Evolutionary conservation across 306 rosid species (phyloP), one percentile per base, ranked within the genome.

Genomic region (Carpinus fangiana): DNA sequence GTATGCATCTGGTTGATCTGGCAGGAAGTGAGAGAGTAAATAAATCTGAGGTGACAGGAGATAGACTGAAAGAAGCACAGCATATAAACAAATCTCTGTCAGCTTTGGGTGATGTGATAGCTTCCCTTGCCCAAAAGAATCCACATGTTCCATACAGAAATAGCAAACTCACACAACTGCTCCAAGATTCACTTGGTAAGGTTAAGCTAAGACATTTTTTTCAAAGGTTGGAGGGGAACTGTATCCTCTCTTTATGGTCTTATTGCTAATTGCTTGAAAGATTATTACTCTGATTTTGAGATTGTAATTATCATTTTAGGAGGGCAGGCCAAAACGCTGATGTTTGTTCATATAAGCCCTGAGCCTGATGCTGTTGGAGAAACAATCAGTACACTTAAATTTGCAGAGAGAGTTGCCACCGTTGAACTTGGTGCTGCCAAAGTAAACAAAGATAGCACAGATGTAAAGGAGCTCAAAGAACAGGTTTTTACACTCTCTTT

Each of bases 21-120:
- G 98, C 98, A 4, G 98, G 98, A 76, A 94, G 97, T 85, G 98
- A 94, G 81, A 92, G 98, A 79, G 98, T 92, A 17, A 93, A 94
- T 81, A 94, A 94, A 83, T 94, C 98, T 50, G 98, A 94, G 87
- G 98, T 91, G 52, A 94, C 97, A 0, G 98, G 98, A 59, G 98
- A 94, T 78, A 87, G 98, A 78, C 79, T 94, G 56, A 94, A 94
- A 85, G 98, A 94, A 81, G 98, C 98, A 72, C 98, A 92, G 2
- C 97, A 94, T 77, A 94, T 94, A 79, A 94, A 94, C 84, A 94
- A 79, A 79, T 94, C 98, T 76, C 94, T 94, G 71, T 94, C 98
- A 23, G 98, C 98, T 81, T 78, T 94, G 83, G 98, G 98, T 38
- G 98, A 94, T 81, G 98, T 94, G 81, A 90, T 94, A 18, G 86